Conservation (phyloP, 176 grass and related monocot genomes). For the Pontederia paniculata region DNA sequence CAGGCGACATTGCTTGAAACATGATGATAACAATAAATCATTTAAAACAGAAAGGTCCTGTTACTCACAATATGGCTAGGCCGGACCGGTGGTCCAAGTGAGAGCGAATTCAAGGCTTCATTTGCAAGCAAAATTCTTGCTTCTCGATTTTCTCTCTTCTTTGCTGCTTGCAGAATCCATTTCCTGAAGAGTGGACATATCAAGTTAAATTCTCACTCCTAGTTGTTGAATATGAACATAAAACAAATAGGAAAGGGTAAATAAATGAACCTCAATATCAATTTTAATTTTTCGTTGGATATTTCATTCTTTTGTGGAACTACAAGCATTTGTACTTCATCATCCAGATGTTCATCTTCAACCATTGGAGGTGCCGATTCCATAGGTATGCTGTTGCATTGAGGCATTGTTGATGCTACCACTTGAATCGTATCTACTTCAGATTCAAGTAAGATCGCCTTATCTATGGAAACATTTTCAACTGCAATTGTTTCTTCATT, state of each 20-base stretch:
- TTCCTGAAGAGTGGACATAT: conserved; percentile 25
- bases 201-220: not conserved
- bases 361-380: conserved; percentile 10
- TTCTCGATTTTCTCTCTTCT: conserved; percentile 38
- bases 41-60: not conserved
- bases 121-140: conserved; percentile 49
- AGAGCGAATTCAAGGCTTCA: conserved; percentile 62
- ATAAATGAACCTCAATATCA: conserved; percentile 53
- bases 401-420: conserved; percentile 16
- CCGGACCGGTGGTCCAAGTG: conserved; percentile 51
- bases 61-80: conserved; percentile 6
- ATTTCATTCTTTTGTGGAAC: conserved; percentile 23
- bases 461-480: conserved; percentile 19
- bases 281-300: conserved; percentile 48
- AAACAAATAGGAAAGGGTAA: not conserved
- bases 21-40: conserved; percentile 7
- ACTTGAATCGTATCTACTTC: conserved; percentile 16
- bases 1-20: not conserved
- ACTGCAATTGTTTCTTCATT: conserved; percentile 15
- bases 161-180: conserved; percentile 55
- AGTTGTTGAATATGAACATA: not conserved
- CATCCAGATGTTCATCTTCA: conserved; percentile 11
- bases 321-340: conserved; percentile 10
- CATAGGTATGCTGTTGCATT: not conserved
- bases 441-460: conserved; percentile 7